Conservation (phyloP, 805 yeast genomes). For the Millerago galiae region DNA sequence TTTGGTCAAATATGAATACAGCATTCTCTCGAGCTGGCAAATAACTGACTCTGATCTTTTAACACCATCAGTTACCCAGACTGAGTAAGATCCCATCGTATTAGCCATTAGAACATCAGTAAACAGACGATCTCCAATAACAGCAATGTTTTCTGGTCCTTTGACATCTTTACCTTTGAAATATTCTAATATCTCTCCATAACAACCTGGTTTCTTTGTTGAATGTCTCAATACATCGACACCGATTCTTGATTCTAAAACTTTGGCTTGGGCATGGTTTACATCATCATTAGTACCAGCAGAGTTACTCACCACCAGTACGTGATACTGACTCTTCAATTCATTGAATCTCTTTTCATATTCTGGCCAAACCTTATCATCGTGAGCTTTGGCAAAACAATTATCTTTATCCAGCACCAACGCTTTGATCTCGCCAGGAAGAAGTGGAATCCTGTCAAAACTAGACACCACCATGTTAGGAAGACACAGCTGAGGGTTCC, state of each 20-base stretch:
- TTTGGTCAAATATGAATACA: constrained; percentile 11
- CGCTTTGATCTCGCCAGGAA: constrained; percentile 53
- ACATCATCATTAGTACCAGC: constrained; percentile 85
- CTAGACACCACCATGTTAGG: constrained; percentile 56
- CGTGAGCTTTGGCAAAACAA: constrained; percentile 84
- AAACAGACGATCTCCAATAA: constrained; percentile 85
- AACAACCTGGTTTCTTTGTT: constrained; percentile 80
- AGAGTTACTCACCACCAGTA: constrained; percentile 82
- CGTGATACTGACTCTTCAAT: constrained; percentile 54
- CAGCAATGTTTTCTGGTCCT: constrained; percentile 60
- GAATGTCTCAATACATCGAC: constrained; percentile 64
- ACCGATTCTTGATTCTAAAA: constrained; percentile 58
- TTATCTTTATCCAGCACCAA: constrained; percentile 91
- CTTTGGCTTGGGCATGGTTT: constrained; percentile 49
- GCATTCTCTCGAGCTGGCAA: constrained; percentile 45
- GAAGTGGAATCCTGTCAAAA: constrained; percentile 55
- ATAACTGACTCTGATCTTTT: constrained; percentile 42
- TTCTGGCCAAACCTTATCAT: constrained; percentile 71
- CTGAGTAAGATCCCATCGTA: constrained; percentile 78
- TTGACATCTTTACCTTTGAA: constrained; percentile 41
- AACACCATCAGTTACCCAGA: constrained; percentile 84
- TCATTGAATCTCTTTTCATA: constrained; percentile 50
- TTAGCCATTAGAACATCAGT: constrained; percentile 95
- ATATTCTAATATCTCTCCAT: constrained; percentile 56
- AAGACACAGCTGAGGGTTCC: constrained; percentile 59